Base-by-base conservation (phyloP, 345 rosid genomes). In the Lepidium didymum region DNA sequence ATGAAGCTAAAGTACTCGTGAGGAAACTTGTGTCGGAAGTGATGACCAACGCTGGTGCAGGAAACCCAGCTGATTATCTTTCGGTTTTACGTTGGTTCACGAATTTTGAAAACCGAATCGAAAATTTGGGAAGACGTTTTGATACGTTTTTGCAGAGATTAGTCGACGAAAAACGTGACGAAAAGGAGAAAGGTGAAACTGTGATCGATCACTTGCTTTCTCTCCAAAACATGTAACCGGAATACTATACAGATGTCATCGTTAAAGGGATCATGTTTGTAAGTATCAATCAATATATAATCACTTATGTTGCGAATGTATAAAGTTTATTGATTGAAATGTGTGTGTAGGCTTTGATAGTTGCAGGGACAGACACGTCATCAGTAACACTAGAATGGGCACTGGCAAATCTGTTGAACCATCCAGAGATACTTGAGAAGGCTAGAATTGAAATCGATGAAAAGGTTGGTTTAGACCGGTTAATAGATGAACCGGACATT, bases 341-440 rank as follows among this genome's bases (percentile, higher is more conserved):
- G 35, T 49, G 5, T 14, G 23, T 16, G 14, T 42, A 78, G 85
- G 29, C 21, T 0, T 46, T 87, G 38, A 3, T 83, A 36, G 2
- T 67, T 1, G 94, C 85, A 0, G 87, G 87, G 53, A 81, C 83
- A 0, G 81, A 87, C 16, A 81, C 90, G 10, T 13, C 79, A n/a
- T 35, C 85, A 8, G 18, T 81, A n/a, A 85, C 90, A 0, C 1
- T 85, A 19, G 88, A 87, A 77, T 83, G 90, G 88, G 82, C 82
- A 10, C 38, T 87, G 77, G 52, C 88, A 0, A 78, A 72, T 56
- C 34, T 85, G 18, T 46, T 80, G 6, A 85, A 87, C 43, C 33
- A 78, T 62, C 85, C 82, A 5, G 34, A 27, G 1, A 66, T 55
- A 16, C n/a, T 84, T 5, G 57, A 13, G 12, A 81, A 87, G 43